Conservation (phyloP, 805 yeast genomes). For the Ogataea naganishii region DNA sequence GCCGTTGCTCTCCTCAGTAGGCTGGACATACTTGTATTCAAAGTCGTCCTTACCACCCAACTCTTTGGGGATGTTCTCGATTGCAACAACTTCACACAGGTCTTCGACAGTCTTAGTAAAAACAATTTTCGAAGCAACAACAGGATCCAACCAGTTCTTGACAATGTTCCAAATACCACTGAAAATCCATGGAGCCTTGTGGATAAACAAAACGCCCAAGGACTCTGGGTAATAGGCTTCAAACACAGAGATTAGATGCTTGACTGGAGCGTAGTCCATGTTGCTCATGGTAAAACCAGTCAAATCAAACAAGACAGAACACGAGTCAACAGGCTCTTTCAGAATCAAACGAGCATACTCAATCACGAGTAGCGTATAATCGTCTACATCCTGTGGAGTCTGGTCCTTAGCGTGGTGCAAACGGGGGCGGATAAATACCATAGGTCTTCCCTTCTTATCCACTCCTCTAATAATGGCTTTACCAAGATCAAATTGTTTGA, state of each 20-base stretch:
- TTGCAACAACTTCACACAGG: conserved; percentile 51
- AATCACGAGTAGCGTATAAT: conserved; percentile 66
- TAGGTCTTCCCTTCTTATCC: conserved; percentile 69
- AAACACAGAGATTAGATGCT: conserved; percentile 79
- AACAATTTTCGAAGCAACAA: conserved; percentile 82
- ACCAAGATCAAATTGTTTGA: conserved; percentile 50
- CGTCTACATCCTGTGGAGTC: conserved; percentile 60
- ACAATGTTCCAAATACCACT: conserved; percentile 90
- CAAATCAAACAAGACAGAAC: conserved; percentile 79
- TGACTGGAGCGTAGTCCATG: conserved; percentile 89
- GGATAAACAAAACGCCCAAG: conserved; percentile 74
- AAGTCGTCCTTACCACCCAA: conserved; percentile 67
- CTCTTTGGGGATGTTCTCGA: conserved; percentile 52
- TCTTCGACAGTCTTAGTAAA: conserved; percentile 72
- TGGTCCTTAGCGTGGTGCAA: conserved; percentile 65
- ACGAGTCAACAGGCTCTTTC: conserved; percentile 69
- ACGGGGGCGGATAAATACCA: conserved; percentile 74
- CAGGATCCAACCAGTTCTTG: conserved; percentile 94
- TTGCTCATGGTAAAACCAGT: conserved; percentile 81
- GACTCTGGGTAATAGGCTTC: conserved; percentile 97
- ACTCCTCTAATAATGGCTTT: conserved; percentile 70
- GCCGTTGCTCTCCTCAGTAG: conserved; percentile 51
- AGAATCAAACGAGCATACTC: conserved; percentile 76
- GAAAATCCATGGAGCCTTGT: conserved; percentile 96
- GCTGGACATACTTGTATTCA: conserved; percentile 52